Conservation (phyloP, 164 flowering plant genomes). For the Cinnamomum chago region DNA sequence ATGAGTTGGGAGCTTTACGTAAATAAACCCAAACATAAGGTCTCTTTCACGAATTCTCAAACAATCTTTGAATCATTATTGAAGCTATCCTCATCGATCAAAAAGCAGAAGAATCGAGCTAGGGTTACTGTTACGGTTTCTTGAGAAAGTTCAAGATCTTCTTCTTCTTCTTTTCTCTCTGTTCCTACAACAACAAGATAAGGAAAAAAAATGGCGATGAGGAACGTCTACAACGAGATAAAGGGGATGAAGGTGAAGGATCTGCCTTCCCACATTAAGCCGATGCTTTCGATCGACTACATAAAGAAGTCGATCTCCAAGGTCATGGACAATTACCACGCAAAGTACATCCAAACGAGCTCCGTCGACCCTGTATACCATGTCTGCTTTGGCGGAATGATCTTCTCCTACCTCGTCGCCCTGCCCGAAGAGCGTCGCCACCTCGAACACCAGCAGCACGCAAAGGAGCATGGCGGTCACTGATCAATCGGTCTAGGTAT, state of each 20-base stretch:
- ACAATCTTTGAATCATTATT: too few relatives aligned
- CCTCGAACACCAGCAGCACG: constrained; percentile 72
- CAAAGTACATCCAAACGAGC: constrained; percentile 69
- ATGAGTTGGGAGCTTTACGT: too few relatives aligned
- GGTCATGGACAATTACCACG: constrained; percentile 64
- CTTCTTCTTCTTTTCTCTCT: too few relatives aligned
- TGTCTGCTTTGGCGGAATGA: constrained; percentile 83
- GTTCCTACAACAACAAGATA: too few relatives aligned
- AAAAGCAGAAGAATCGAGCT: too few relatives aligned
- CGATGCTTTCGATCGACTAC: constrained; percentile 43
- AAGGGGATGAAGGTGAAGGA: constrained; percentile 74
- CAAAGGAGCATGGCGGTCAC: constrained; percentile 13
- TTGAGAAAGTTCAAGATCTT: too few relatives aligned
- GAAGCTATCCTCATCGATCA: too few relatives aligned
- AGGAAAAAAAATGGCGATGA: constrained; percentile 46
- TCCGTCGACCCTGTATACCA: constrained; percentile 67
- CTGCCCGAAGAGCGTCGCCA: constrained; percentile 96
- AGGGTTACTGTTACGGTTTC: too few relatives aligned
- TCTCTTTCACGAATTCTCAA: too few relatives aligned
- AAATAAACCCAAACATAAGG: too few relatives aligned
- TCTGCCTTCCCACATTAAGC: constrained; percentile 59
- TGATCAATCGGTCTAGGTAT: not conserved
- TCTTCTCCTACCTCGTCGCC: constrained; percentile 76
- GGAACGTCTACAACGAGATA: constrained; percentile 65
- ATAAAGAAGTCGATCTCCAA: constrained; percentile 39